phyloP scores from a whole-genome alignment of 768 basidiomycete genomes.

The Psilocybe cyanescens region DNA sequence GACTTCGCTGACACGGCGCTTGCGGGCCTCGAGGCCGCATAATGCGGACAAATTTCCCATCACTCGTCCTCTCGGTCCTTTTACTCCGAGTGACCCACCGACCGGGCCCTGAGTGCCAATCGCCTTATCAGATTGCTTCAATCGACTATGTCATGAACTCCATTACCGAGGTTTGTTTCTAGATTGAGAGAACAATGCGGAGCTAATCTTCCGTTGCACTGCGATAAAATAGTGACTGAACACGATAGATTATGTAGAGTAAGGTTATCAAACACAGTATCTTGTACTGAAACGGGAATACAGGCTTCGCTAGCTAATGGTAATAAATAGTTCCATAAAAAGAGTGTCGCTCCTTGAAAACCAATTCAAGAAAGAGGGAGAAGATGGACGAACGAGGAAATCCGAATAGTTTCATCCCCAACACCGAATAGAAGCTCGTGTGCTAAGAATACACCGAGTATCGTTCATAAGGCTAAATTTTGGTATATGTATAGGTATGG shows the following conservation, averaged over 20 bases:
- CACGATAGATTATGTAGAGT: background rate
- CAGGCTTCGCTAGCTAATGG: background rate
- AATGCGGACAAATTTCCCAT: slow-evolving; percentile 10
- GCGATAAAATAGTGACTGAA: background rate
- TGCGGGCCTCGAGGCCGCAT: slow-evolving; percentile 22
- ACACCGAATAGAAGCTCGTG: background rate
- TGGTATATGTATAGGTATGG: background rate
- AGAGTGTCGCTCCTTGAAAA: background rate
- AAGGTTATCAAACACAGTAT: background rate
- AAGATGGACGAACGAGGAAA: no score
- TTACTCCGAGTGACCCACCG: background rate
- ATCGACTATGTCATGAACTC: background rate
- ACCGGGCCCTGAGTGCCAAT: background rate
- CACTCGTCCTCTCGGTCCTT: background rate
- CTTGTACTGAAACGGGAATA: no score
- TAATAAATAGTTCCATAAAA: background rate
- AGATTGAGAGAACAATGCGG: background rate
- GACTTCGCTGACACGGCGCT: slow-evolving; percentile 13
- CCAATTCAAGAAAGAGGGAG: background rate
- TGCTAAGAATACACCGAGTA: background rate
- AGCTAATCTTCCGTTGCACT: no score
- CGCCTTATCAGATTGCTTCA: background rate
- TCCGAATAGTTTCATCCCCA: background rate
- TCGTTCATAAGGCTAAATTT: background rate
- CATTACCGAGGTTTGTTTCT: background rate